Percentiles rank a stretch among this genome's conserved stretches.
Conservation (phyloP, 2,329 filamentous ascomycete species). For the Pestalotiopsis sp. region DNA sequence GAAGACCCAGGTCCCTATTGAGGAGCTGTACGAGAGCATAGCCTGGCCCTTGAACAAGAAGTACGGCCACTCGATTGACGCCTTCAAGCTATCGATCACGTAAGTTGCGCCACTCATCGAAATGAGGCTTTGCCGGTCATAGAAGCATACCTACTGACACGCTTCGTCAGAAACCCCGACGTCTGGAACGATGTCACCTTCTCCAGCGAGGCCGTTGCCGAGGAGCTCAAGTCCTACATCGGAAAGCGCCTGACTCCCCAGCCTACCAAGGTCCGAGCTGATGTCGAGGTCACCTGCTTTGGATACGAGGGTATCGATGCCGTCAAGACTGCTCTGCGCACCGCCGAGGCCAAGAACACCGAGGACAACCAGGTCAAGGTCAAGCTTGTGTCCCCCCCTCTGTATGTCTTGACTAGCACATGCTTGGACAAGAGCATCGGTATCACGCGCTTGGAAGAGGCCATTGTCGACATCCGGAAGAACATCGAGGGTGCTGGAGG, state of each 20-base stretch:
- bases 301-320: conserved; percentile 98
- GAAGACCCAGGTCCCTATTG: conserved; percentile 93
- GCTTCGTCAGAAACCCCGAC: conserved; percentile 74
- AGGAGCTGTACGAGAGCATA: conserved; percentile 91
- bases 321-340: conserved; percentile 89
- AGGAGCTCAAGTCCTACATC: conserved; percentile 94
- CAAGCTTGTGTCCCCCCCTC: conserved; percentile 93
- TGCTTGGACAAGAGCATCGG: conserved; percentile 91
- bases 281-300: conserved; percentile 95
- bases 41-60: conserved; percentile 98
- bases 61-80: conserved; percentile 94
- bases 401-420: conserved; percentile 95
- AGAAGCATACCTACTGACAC: neutral
- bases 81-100: conserved; percentile 99
- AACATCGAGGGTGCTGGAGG: conserved; percentile 81
- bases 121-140: neutral
- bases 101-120: conserved; percentile 46
- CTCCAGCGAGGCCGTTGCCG: conserved; percentile 80
- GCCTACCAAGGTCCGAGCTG: conserved; percentile 97
- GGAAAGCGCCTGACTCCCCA: conserved; percentile 95
- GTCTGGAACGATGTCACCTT: conserved; percentile 95
- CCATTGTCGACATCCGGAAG: conserved; percentile 83
- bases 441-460: conserved; percentile 82
- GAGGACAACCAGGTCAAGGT: conserved; percentile 95
- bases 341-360: conserved; percentile 91